Evolutionary conservation across 805 yeast species (phyloP).

Genomic region (Metschnikowia peoriensis): DNA sequence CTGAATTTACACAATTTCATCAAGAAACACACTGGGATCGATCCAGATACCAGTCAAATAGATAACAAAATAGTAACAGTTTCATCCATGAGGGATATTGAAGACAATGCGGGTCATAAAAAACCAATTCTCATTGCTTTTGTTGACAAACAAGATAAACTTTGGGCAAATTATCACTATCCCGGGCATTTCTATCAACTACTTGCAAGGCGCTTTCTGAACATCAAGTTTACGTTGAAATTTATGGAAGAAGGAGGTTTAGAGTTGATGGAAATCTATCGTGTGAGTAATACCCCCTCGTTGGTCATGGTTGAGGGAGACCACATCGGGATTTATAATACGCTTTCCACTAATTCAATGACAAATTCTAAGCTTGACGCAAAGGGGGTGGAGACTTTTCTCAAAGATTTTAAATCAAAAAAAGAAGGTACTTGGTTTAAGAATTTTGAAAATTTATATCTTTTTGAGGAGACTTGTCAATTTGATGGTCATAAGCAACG

Average conservation of each 20-base stretch:
- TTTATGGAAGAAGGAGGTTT: slow-evolving; percentile 23
- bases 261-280: slow-evolving; percentile 23
- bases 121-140: slow-evolving; percentile 13
- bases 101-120: neutral
- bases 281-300: slow-evolving; percentile 33
- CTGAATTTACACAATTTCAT: slow-evolving; percentile 14
- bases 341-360: slow-evolving; percentile 22
- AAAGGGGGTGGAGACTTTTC: slow-evolving; percentile 15
- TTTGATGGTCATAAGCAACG: slow-evolving; percentile 17
- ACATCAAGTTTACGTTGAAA: slow-evolving; percentile 24
- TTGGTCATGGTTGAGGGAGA: slow-evolving; percentile 27
- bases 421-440: slow-evolving; percentile 14
- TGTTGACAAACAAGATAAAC: slow-evolving; percentile 14
- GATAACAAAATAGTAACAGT: neutral
- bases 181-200: slow-evolving; percentile 37
- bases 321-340: slow-evolving; percentile 24
- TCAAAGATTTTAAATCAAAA: neutral
- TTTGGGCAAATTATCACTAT: slow-evolving; percentile 31
- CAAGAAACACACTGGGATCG: slow-evolving; percentile 5
- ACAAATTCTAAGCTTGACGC: slow-evolving; percentile 19
- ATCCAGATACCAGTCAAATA: slow-evolving; percentile 2
- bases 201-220: slow-evolving; percentile 18
- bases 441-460: slow-evolving; percentile 5
- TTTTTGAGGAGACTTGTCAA: slow-evolving; percentile 5
- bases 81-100: neutral